Base-by-base conservation (phyloP, 768 basidiomycete species). In the Hygrophorus russula region DNA sequence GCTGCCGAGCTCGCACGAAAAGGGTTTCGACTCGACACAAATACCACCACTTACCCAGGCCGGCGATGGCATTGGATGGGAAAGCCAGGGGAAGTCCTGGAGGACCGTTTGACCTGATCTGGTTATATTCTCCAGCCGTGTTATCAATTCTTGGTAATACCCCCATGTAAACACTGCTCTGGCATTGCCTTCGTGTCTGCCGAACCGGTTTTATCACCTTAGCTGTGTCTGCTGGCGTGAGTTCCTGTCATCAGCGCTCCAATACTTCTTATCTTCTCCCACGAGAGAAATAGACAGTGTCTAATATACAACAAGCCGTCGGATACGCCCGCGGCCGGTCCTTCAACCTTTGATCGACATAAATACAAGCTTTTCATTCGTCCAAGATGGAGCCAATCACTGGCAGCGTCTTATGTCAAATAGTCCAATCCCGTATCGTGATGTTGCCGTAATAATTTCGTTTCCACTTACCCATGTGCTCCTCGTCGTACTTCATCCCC, bases 51-150 rank as follows among this genome's bases (percentile, higher is more conserved):
- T 51, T 67, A 74, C 54, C 73, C 77, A 31, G 68, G 71, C 48
- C 69, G 74, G 39, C 71, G 81, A 42, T 92, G 85, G 88, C 63
- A 63, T 11, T 91, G 89, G 89, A 91, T 92, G 89, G 87, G 86
- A 53, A 77, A 71, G 53, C 62, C 66, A 31, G 86, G 86, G 8
- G 68, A 77, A 59, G 64, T 88, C 46, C 61, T 83, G 51, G 78
- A 83, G 55, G 63, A 65, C n/a, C n/a, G 24, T 42, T 46, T n/a
- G 35, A 40, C 39, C 54, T 46, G 19, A 46, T 42, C 9, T 35
- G 19, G 29, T 6, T 39, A 42, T 35, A 48, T 29, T 39, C 18
- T 7, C 27, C 32, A 29, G 27, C 38, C 50, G 37, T 36, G 35
- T 59, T 31, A 50, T 39, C 47, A 24, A 24, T 7, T 7, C 24